These are phyloP conservation scores for Rhizopus delemar DNA, from an alignment of 371 early-diverging fungal genomes.

Conservation along the genomic window DNA sequence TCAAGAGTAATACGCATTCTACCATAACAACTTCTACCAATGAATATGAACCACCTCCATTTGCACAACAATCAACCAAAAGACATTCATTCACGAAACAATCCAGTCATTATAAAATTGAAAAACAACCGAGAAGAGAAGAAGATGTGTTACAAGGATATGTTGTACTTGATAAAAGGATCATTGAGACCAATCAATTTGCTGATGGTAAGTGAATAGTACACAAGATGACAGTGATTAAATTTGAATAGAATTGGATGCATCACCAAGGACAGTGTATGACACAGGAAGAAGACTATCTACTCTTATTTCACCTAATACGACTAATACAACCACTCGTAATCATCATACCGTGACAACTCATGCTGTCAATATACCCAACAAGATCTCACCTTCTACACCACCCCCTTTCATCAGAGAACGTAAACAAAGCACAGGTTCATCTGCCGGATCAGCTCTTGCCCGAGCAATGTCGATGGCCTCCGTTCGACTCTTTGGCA, in stretches of 20 bases:
- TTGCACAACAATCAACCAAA: conserved; percentile 28
- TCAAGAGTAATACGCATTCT: no score
- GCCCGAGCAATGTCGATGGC: conserved; percentile 65
- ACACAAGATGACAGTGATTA: neutral
- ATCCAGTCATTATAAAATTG: neutral
- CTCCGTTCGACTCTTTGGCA: conserved; percentile 60
- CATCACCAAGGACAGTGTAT: conserved; percentile 8
- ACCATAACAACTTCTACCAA: neutral
- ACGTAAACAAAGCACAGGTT: conserved; percentile 43
- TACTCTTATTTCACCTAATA: neutral
- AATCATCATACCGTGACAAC: neutral
- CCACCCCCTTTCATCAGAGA: conserved; percentile 45
- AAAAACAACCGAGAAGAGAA: conserved; percentile 27
- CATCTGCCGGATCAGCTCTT: conserved; percentile 53
- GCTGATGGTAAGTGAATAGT: conserved; percentile 67
- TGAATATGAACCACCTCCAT: conserved; percentile 37
- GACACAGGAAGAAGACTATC: conserved; percentile 8
- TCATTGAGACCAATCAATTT: conserved; percentile 84
- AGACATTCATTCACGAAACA: neutral
- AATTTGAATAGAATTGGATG: conserved; percentile 8
- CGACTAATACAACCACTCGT: neutral
- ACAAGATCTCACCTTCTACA: conserved; percentile 31
- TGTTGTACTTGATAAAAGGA: conserved; percentile 81
- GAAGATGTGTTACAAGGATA: conserved; percentile 77
- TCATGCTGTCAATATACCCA: conserved; percentile 31